Evolutionary conservation across 225 moss, liverwort and hornwort species (phyloP).

Genomic region (Sphagnum tenellum): DNA sequence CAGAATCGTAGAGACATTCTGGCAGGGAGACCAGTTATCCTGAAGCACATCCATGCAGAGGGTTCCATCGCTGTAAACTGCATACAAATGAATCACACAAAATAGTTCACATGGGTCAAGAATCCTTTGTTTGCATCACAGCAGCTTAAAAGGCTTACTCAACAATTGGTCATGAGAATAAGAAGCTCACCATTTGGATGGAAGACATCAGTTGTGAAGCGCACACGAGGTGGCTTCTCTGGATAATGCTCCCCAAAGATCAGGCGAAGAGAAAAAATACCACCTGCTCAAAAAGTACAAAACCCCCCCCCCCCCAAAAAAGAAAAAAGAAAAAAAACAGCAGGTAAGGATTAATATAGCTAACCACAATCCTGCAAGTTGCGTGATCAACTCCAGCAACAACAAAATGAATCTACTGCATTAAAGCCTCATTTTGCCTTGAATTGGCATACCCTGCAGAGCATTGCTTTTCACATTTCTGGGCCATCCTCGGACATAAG

Average conservation of each 20-base stretch:
- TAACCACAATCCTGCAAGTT: no score
- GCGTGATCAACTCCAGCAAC: no score
- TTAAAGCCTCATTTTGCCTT: no score
- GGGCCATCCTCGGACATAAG: no score
- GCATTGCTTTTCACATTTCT: no score
- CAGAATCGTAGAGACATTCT: constrained; percentile 49
- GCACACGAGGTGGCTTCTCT: constrained; percentile 50
- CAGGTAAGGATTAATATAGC: no score
- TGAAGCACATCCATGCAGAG: constrained; percentile 60
- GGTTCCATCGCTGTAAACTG: constrained; percentile 58
- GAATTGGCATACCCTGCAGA: no score
- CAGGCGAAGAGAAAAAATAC: constrained; percentile 43
- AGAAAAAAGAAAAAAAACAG: no score
- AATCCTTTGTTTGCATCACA: not conserved
- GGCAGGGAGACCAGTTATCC: constrained; percentile 57
- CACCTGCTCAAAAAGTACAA: constrained; percentile 18
- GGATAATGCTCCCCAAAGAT: constrained; percentile 56
- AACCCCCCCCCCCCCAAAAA: not conserved
- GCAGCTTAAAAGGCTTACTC: not conserved
- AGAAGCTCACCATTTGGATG: constrained; percentile 41
- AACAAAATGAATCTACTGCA: no score
- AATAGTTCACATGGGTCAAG: no score
- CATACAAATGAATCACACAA: constrained; percentile 2
- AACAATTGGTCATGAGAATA: not conserved
- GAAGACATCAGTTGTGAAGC: constrained; percentile 52